Percentiles rank a stretch among this genome's conserved stretches.
Conservation (phyloP, 805 yeast species). For the Myxozyma melibiosi region DNA sequence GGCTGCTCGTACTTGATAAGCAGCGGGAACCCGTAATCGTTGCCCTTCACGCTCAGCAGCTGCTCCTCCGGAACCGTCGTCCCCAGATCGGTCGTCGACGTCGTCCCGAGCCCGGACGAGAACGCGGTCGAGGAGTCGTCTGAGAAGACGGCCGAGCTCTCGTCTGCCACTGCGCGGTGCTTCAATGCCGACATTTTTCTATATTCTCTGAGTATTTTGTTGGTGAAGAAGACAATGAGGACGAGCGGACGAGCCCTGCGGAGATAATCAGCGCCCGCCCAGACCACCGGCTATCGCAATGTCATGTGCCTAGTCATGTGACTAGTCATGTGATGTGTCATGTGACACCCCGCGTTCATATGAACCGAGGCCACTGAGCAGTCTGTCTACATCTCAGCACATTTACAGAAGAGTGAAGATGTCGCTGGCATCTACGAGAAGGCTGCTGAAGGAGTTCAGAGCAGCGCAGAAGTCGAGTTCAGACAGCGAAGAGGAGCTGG, state of each 20-base stretch:
- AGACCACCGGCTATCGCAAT: conserved; percentile 4
- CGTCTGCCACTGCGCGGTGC: conserved; percentile 7
- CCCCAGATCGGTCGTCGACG: conserved; percentile 1
- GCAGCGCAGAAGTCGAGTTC: neutral
- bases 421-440: conserved; percentile 16
- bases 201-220: too few species aligned
- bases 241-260: neutral
- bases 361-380: neutral
- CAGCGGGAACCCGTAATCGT: conserved; percentile 30
- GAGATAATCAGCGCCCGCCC: neutral
- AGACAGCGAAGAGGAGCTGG: neutral
- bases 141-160: neutral
- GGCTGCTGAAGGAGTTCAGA: conserved; percentile 26
- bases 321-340: neutral
- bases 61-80: conserved; percentile 12
- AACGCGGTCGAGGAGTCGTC: conserved; percentile 5
- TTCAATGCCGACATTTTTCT: conserved; percentile 10
- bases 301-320: too few species aligned
- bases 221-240: neutral
- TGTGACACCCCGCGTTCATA: neutral
- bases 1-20: conserved; percentile 23
- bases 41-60: conserved; percentile 18
- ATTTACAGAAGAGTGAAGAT: neutral
- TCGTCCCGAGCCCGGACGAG: neutral
- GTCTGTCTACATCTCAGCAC: neutral